A percentile compares a stretch with the other conserved stretches of the same genome.
These are phyloP conservation scores for Tricholomella constricta DNA, from an alignment of 768 basidiomycete genomes.

Conservation along the genomic window DNA sequence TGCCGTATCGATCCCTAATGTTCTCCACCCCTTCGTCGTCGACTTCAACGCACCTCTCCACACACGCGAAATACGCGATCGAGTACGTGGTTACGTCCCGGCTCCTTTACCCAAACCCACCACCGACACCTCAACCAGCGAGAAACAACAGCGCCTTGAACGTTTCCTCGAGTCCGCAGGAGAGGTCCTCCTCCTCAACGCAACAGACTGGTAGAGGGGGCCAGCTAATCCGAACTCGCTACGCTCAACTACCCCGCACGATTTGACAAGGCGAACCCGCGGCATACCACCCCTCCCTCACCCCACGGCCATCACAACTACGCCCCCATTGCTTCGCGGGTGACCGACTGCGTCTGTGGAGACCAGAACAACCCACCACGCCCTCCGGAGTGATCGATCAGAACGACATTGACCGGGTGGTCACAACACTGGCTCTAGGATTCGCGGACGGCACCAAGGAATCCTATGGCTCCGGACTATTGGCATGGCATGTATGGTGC, in stretches of 20 bases:
- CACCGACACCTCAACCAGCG: no score
- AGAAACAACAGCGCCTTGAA: no score
- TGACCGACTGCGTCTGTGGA: constrained; percentile 29
- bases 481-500: constrained; percentile 42
- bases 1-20: background rate
- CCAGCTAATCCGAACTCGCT: background rate
- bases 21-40: background rate
- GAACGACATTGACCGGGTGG: constrained; percentile 26
- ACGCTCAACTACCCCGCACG: background rate
- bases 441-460: constrained; percentile 33
- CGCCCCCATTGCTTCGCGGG: constrained; percentile 28
- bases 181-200: background rate
- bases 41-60: background rate
- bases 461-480: constrained; percentile 40
- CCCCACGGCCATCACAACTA: constrained; percentile 14
- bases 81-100: background rate
- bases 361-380: constrained; percentile 9
- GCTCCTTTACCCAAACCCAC: constrained; percentile 16
- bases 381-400: background rate
- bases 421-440: no score
- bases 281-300: constrained; percentile 12
- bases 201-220: no score
- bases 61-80: constrained; percentile 15
- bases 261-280: background rate
- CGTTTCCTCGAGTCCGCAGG: no score